Evolutionary conservation across 768 basidiomycete species (phyloP).

Genomic region (Mycena alexandri): DNA sequence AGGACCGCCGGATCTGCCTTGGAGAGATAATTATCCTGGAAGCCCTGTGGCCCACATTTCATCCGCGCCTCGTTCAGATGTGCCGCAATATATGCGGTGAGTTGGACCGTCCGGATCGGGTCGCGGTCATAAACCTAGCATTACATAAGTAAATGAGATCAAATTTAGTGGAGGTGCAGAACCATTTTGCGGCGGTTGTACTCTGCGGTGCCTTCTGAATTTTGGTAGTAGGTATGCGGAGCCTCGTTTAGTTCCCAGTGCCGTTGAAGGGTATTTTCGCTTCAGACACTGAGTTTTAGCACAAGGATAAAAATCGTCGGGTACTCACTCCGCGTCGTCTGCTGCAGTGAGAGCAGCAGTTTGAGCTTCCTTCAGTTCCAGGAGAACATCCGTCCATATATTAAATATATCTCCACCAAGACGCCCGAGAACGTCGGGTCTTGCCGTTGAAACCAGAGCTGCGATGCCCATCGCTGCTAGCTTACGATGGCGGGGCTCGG

Average conservation of each 20-base stretch:
- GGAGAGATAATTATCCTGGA: conserved; percentile 71
- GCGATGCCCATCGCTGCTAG: conserved; percentile 87
- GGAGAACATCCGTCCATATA: conserved; percentile 90
- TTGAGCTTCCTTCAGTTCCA: conserved; percentile 83
- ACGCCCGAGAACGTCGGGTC: conserved; percentile 77
- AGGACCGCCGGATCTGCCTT: conserved; percentile 82
- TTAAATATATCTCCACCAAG: conserved; percentile 84
- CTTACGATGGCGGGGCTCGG: conserved; percentile 87
- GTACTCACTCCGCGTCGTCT: conserved; percentile 52
- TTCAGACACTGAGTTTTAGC: conserved; percentile 8
- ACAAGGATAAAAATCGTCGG: not conserved
- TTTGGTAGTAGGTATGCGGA: conserved; percentile 69
- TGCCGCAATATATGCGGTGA: conserved; percentile 70
- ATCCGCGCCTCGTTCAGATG: conserved; percentile 76
- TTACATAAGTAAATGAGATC: not conserved
- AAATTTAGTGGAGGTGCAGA: conserved; percentile 1
- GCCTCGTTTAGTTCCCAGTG: conserved; percentile 81
- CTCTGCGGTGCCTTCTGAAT: conserved; percentile 80
- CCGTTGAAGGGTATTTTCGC: conserved; percentile 53
- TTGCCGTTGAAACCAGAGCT: conserved; percentile 79
- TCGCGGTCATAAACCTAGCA: conserved; percentile 77
- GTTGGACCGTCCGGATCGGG: conserved; percentile 73
- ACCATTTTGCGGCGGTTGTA: conserved; percentile 82
- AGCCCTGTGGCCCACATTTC: conserved; percentile 65
- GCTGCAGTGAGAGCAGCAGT: conserved; percentile 45